Percentiles rank a stretch among this genome's conserved stretches.
These are phyloP conservation scores for Diphasiastrum complanatum DNA, from an alignment of 83 land plant genomes.

Conservation along the genomic window DNA sequence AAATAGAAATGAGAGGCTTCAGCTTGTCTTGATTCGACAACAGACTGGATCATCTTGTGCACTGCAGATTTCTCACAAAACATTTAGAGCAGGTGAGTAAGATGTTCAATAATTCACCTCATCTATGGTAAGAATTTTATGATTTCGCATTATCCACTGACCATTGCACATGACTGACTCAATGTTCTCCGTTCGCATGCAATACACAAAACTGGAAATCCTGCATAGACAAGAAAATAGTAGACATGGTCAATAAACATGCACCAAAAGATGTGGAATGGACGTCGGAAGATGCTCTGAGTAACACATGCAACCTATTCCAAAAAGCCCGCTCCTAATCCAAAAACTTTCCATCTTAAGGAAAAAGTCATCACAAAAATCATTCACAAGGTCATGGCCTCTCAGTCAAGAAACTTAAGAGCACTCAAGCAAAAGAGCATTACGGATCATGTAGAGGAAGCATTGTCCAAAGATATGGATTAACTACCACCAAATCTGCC, in stretches of 20 bases:
- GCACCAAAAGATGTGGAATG: too few species aligned
- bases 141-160: constrained; percentile 77
- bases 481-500: constrained; percentile 80
- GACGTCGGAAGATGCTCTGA: too few species aligned
- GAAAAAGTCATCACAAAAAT: too few species aligned
- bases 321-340: too few species aligned
- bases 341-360: too few species aligned
- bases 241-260: too few species aligned
- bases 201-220: constrained; percentile 75
- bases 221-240: constrained; percentile 39
- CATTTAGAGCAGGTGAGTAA: not conserved
- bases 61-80: not conserved
- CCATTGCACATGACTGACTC: constrained; percentile 94
- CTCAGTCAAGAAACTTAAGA: not conserved
- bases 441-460: constrained; percentile 86
- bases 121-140: constrained; percentile 62
- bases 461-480: constrained; percentile 80
- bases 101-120: constrained; percentile 48
- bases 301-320: too few species aligned
- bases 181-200: constrained; percentile 88
- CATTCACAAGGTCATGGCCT: too few species aligned
- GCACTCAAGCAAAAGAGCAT: constrained; percentile 3
- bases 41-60: not conserved
- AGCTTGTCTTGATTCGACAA: not conserved
- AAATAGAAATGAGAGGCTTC: not conserved